Evolutionary conservation across 164 flowering plant genomes (phyloP).

Genomic region (Houttuynia cordata): DNA sequence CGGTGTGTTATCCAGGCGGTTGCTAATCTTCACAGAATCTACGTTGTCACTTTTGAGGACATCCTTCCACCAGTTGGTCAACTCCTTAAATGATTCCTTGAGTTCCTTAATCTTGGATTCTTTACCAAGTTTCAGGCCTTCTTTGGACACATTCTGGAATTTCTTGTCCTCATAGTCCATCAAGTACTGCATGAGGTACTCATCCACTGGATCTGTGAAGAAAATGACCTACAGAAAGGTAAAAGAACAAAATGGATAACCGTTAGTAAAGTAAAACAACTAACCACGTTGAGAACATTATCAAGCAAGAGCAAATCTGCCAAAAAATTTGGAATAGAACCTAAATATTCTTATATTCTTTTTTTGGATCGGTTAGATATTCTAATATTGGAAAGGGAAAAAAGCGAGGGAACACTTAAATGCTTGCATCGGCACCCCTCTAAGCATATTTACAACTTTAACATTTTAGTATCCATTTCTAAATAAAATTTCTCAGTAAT

Average conservation of each 20-base stretch:
- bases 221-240: conserved; percentile 68
- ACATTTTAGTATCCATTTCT: too few species aligned
- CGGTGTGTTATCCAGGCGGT: conserved; percentile 76
- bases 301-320: too few species aligned
- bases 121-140: conserved; percentile 84
- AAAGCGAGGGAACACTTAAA: too few species aligned
- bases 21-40: conserved; percentile 84
- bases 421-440: too few species aligned
- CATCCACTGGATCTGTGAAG: conserved; percentile 98
- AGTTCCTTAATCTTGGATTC: conserved; percentile 75
- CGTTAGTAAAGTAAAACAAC: too few species aligned
- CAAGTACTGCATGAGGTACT: conserved; percentile 89
- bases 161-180: conserved; percentile 96
- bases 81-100: conserved; percentile 88
- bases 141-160: conserved; percentile 95
- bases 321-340: too few species aligned
- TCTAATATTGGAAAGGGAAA: too few species aligned
- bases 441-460: too few species aligned
- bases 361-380: too few species aligned
- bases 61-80: conserved; percentile 94
- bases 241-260: neutral
- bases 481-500: too few species aligned
- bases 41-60: conserved; percentile 74
- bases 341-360: too few species aligned
- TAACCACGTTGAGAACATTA: too few species aligned